Conservation (phyloP, 2,329 filamentous ascomycete genomes). For the Coniella vitis region DNA sequence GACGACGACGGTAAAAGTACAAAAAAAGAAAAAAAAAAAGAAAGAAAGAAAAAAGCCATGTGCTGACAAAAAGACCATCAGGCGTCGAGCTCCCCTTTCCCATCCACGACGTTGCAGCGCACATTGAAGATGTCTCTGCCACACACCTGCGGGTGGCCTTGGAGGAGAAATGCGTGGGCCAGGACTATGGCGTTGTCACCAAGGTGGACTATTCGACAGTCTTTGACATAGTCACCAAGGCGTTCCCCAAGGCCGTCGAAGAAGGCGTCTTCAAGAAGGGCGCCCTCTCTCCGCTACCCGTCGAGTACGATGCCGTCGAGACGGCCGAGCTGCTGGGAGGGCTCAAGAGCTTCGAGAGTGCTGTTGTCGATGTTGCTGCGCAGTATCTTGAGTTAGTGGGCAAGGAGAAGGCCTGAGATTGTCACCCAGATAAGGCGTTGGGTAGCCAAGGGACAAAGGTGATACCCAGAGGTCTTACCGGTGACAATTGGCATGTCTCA, state of each 20-base stretch:
- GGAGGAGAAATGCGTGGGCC: conserved; percentile 11
- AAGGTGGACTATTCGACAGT: conserved; percentile 18
- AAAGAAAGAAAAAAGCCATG: too few species aligned
- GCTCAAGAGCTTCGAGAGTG: conserved; percentile 5
- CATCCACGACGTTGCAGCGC: conserved; percentile 10
- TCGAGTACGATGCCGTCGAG: conserved; percentile 12
- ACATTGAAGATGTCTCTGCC: conserved; percentile 22
- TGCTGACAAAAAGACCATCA: too few species aligned
- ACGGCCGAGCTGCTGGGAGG: background rate
- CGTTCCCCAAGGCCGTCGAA: conserved; percentile 20
- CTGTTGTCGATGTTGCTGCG: conserved; percentile 3
- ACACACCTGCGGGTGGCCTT: conserved; percentile 19
- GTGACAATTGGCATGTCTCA: too few species aligned
- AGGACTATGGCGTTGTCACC: conserved; percentile 19
- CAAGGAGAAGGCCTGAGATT: background rate
- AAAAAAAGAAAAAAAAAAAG: too few species aligned
- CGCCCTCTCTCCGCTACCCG: conserved; percentile 10
- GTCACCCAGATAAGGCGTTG: too few species aligned
- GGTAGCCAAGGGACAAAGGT: too few species aligned
- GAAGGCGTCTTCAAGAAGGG: conserved; percentile 21
- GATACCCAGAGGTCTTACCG: too few species aligned
- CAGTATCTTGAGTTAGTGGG: conserved; percentile 8
- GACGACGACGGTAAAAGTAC: too few species aligned
- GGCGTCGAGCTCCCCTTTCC: conserved; percentile 18
- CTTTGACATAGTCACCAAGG: conserved; percentile 19